Evolutionary conservation across 306 rosid species (phyloP).

Genomic region (Quercus aquifolioides): DNA sequence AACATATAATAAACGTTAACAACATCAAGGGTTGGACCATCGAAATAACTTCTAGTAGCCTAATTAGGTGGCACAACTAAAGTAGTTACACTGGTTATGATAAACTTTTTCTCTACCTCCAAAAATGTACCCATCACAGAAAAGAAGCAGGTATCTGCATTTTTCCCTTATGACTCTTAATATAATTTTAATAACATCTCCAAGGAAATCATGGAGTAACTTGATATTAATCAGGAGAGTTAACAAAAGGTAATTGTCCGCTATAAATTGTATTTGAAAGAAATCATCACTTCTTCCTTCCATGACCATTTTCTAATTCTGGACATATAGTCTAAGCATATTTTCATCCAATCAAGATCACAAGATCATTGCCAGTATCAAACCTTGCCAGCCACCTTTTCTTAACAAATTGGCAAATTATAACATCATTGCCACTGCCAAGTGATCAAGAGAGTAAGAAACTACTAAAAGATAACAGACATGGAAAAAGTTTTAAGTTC

Average conservation of each 20-base stretch:
- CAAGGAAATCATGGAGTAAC: neutral
- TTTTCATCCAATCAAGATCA: neutral
- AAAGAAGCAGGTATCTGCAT: neutral
- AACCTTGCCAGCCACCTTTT: neutral
- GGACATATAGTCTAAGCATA: neutral
- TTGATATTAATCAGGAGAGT: neutral
- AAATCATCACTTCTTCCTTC: neutral
- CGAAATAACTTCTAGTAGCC: neutral
- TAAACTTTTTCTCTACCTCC: neutral
- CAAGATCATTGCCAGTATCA: neutral
- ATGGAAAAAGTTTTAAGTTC: neutral
- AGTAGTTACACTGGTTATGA: neutral
- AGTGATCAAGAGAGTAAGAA: neutral
- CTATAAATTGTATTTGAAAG: neutral
- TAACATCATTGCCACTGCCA: neutral
- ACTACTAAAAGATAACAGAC: neutral
- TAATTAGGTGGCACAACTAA: neutral
- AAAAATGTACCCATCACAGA: neutral
- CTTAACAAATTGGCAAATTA: neutral
- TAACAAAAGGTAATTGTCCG: neutral
- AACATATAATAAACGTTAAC: neutral
- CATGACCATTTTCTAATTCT: neutral
- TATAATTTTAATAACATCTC: neutral
- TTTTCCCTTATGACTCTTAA: neutral
- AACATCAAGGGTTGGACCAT: neutral